Conservation (phyloP, 306 rosid genomes). For the Corylus heterophylla region DNA sequence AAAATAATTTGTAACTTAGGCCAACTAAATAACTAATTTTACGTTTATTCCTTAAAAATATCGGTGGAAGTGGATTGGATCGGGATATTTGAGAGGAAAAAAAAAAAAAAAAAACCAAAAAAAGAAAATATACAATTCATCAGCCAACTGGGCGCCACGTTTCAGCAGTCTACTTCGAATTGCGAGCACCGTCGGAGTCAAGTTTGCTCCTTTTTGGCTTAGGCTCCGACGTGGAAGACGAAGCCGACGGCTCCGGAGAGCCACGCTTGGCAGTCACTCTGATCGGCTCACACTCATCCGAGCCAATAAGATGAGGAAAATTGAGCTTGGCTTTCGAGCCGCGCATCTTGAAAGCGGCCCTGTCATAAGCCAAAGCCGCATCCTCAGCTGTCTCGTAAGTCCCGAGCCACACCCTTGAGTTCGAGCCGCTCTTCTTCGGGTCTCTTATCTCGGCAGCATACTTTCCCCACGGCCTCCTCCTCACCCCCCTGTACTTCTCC, state of each 20-base stretch:
- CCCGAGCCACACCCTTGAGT: slow-evolving; percentile 59
- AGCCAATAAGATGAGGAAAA: slow-evolving; percentile 53
- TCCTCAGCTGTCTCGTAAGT: slow-evolving; percentile 50
- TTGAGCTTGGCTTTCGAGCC: slow-evolving; percentile 58
- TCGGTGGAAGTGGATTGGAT: too few relatives aligned
- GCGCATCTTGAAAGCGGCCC: slow-evolving; percentile 57
- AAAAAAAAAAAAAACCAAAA: too few relatives aligned
- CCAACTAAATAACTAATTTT: too few relatives aligned
- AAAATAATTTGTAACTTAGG: too few relatives aligned
- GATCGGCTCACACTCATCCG: background rate
- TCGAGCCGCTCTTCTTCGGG: slow-evolving; percentile 37
- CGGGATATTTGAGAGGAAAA: too few relatives aligned
- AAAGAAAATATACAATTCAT: background rate
- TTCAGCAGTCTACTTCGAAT: background rate
- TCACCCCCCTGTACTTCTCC: slow-evolving; percentile 41
- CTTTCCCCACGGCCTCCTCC: slow-evolving; percentile 61
- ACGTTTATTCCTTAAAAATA: too few relatives aligned
- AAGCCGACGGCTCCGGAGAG: background rate
- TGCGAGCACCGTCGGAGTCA: background rate
- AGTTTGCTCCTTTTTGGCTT: background rate
- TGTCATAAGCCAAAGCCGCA: slow-evolving; percentile 64
- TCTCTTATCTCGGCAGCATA: slow-evolving; percentile 67
- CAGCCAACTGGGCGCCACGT: background rate
- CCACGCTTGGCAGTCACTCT: slow-evolving; percentile 11
- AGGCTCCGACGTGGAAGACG: background rate